Conservation (phyloP, 176 grass and related monocot species). For the Poa pratensis region DNA sequence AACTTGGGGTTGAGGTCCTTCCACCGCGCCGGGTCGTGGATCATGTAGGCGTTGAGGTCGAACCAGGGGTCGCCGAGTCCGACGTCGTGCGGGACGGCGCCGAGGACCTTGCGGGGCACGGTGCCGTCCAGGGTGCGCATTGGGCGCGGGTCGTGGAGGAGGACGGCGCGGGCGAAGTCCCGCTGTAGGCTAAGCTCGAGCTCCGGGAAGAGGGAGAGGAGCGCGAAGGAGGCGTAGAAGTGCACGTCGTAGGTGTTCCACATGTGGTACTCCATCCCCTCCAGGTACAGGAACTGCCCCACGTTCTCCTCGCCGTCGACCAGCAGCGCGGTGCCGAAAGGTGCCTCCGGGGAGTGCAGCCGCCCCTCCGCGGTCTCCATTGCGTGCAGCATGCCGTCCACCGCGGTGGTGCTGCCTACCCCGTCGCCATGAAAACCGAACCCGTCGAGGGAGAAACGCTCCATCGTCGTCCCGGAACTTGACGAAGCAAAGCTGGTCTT, state of each 20-base stretch:
- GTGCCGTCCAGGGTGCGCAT: conserved; percentile 39
- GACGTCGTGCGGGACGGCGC: conserved; percentile 70
- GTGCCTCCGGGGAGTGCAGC: conserved; percentile 45
- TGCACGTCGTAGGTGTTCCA: conserved; percentile 35
- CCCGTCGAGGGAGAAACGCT: conserved; percentile 53
- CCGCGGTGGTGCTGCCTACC: conserved; percentile 12
- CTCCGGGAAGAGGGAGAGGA: conserved; percentile 15
- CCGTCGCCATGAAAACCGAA: neutral
- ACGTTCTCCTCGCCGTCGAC: conserved; percentile 25
- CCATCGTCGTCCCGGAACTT: conserved; percentile 19
- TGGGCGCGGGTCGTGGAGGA: conserved; percentile 58
- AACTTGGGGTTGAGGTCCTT: conserved; percentile 81
- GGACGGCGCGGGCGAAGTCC: conserved; percentile 21
- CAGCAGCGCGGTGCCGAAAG: conserved; percentile 46
- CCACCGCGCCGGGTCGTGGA: conserved; percentile 64
- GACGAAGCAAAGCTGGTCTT: conserved; percentile 50
- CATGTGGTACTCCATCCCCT: conserved; percentile 37
- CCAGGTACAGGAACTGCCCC: conserved; percentile 12
- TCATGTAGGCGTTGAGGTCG: conserved; percentile 63
- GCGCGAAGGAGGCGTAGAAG: conserved; percentile 30
- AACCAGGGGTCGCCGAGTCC: conserved; percentile 69
- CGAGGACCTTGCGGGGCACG: conserved; percentile 53
- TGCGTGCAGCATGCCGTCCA: conserved; percentile 47
- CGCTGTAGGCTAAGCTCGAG: conserved; percentile 27
- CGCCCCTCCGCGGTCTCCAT: conserved; percentile 49